Evolutionary conservation across 1,284 basidiomycete genomes (phyloP).

Genomic region (Lentinula novae-zelandiae): DNA sequence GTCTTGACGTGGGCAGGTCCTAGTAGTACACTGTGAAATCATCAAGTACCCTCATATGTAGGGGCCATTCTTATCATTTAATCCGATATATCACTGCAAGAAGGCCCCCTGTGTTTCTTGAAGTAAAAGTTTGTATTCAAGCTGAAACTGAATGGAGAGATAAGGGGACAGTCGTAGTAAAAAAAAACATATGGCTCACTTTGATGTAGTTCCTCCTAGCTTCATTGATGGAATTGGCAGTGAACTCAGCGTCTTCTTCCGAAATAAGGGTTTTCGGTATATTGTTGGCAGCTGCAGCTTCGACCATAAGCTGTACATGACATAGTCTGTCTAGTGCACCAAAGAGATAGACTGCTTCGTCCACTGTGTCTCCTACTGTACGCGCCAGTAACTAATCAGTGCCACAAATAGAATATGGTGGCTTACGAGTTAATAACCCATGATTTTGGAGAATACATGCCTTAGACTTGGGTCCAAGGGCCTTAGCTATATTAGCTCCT

Average conservation of each 20-base stretch:
- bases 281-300: conserved; percentile 37
- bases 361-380: conserved; percentile 19
- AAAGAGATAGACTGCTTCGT: conserved; percentile 31
- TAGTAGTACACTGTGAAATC: neutral
- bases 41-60: neutral
- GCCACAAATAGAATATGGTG: conserved; percentile 13
- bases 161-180: neutral
- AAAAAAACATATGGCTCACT: conserved; percentile 14
- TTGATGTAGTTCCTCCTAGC: conserved; percentile 20
- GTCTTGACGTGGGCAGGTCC: neutral
- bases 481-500: conserved; percentile 49
- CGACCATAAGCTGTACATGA: conserved; percentile 47
- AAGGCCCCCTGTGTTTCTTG: conserved; percentile 27
- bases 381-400: neutral
- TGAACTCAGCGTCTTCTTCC: conserved; percentile 23
- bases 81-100: conserved; percentile 17
- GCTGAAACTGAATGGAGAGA: conserved; percentile 20
- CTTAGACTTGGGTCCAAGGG: conserved; percentile 42
- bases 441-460: conserved; percentile 48
- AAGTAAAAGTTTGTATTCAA: conserved; percentile 23
- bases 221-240: conserved; percentile 21
- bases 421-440: conserved; percentile 48
- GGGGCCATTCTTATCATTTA: too few species aligned
- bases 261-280: conserved; percentile 27
- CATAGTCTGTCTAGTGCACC: conserved; percentile 35